A percentile compares a stretch with the other conserved stretches of the same genome.
phyloP scores from a whole-genome alignment of 2,329 filamentous ascomycete species.

The Nemania diffusa region DNA sequence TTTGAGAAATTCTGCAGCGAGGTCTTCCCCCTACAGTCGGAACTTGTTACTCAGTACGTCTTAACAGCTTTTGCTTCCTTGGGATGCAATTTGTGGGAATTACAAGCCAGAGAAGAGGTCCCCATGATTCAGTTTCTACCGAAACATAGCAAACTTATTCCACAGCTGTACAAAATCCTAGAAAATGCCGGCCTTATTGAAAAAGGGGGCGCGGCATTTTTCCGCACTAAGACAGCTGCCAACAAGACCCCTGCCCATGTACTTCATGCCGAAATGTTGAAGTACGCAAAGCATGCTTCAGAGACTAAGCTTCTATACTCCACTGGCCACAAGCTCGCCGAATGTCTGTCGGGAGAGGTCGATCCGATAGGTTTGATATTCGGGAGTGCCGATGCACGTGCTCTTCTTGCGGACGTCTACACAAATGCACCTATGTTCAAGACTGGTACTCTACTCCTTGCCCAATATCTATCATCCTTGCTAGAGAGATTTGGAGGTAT shows the following conservation, averaged over 20 bases:
- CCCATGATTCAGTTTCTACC: background rate
- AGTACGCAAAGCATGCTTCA: background rate
- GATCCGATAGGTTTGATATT: background rate
- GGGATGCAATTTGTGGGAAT: background rate
- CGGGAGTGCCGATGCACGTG: background rate
- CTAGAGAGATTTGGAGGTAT: conserved; percentile 5
- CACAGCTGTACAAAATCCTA: background rate
- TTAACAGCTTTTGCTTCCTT: background rate
- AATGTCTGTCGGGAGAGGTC: background rate
- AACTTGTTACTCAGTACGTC: background rate
- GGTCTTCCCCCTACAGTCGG: background rate
- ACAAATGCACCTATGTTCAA: background rate
- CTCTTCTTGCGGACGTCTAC: background rate
- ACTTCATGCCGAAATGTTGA: background rate
- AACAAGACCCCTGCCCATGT: background rate
- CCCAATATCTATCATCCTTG: background rate
- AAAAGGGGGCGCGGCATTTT: background rate
- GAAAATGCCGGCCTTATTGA: background rate
- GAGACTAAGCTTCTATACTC: background rate
- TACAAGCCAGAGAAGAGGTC: background rate
- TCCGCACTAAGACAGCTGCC: background rate
- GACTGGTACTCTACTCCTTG: background rate
- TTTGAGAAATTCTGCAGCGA: background rate
- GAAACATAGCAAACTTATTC: background rate
- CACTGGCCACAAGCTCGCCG: background rate